phyloP scores from a whole-genome alignment of 2,329 filamentous ascomycete genomes.

The Diaporthe ampelina region DNA sequence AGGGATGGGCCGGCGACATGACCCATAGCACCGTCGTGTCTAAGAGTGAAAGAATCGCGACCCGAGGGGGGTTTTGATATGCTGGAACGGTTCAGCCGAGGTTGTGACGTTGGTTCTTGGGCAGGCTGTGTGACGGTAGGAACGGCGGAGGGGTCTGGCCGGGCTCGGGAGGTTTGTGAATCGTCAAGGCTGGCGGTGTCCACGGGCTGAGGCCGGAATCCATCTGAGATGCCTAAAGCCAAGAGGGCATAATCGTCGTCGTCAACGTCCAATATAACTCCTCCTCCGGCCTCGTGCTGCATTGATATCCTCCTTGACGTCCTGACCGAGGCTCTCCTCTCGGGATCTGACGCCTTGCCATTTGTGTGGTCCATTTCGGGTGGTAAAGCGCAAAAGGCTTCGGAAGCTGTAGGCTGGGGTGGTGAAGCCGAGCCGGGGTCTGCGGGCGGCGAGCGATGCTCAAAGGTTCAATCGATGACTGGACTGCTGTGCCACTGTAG shows the following conservation, averaged over 20 bases:
- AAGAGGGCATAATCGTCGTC: conserved; percentile 40
- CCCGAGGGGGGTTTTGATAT: conserved; percentile 66
- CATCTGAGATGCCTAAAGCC: conserved; percentile 40
- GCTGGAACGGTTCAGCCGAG: conserved; percentile 63
- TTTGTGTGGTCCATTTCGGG: conserved; percentile 36
- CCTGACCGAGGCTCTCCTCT: conserved; percentile 41
- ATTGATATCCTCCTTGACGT: conserved; percentile 37
- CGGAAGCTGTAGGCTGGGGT: background rate
- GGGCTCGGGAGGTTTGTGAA: conserved; percentile 8
- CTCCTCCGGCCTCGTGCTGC: conserved; percentile 29
- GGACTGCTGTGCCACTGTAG: conserved; percentile 24
- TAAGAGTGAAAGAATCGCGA: conserved; percentile 65
- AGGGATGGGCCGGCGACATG: conserved; percentile 45
- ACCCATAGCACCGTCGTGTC: conserved; percentile 63
- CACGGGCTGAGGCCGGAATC: conserved; percentile 35
- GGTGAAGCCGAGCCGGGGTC: background rate
- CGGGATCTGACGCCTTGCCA: conserved; percentile 37
- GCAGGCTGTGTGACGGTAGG: conserved; percentile 4
- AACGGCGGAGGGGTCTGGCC: conserved; percentile 10
- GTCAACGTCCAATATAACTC: conserved; percentile 10
- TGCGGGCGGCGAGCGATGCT: background rate
- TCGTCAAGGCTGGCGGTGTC: conserved; percentile 1
- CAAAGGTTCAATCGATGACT: conserved; percentile 17
- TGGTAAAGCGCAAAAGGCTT: conserved; percentile 4
- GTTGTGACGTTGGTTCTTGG: conserved; percentile 14